These are phyloP conservation scores for Globisporangium middletonii DNA, from an alignment of 352 stramenopile genomes.

Conservation along the genomic window DNA sequence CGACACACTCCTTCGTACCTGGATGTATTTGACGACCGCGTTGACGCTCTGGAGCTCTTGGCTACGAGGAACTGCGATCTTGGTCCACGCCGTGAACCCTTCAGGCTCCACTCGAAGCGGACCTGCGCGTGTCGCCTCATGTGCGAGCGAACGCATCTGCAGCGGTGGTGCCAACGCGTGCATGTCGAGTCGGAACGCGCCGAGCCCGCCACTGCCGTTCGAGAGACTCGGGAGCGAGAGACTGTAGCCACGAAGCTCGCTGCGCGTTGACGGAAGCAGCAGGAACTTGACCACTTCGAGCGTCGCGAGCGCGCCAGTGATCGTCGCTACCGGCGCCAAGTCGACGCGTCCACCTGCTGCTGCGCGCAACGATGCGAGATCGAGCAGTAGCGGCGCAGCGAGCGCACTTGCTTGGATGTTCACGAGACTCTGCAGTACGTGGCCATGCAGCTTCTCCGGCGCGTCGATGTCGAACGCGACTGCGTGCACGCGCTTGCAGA, in stretches of 20 bases:
- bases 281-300: constrained; percentile 22
- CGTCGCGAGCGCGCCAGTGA: constrained; percentile 20
- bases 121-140: constrained; percentile 24
- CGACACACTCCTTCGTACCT: constrained; percentile 15
- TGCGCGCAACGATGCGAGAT: constrained; percentile 18
- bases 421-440: constrained; percentile 25
- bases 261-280: constrained; percentile 1
- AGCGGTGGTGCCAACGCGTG: constrained; percentile 2
- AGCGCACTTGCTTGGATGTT: constrained; percentile 17
- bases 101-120: constrained; percentile 24
- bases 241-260: constrained; percentile 1
- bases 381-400: constrained; percentile 7
- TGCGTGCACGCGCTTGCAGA: constrained; percentile 11
- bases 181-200: constrained; percentile 4
- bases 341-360: constrained; percentile 7
- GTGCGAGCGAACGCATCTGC: constrained; percentile 17
- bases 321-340: constrained; percentile 17
- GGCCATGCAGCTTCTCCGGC: constrained; percentile 13
- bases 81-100: constrained; percentile 27
- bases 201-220: constrained; percentile 5
- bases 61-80: constrained; percentile 20
- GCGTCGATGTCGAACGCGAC: constrained; percentile 9
- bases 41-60: constrained; percentile 17
- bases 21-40: constrained; percentile 23
- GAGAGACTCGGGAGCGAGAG: constrained; percentile 8